Evolutionary conservation across 140 eudicot species (phyloP).

Genomic region (Ambrosia hybrid): DNA sequence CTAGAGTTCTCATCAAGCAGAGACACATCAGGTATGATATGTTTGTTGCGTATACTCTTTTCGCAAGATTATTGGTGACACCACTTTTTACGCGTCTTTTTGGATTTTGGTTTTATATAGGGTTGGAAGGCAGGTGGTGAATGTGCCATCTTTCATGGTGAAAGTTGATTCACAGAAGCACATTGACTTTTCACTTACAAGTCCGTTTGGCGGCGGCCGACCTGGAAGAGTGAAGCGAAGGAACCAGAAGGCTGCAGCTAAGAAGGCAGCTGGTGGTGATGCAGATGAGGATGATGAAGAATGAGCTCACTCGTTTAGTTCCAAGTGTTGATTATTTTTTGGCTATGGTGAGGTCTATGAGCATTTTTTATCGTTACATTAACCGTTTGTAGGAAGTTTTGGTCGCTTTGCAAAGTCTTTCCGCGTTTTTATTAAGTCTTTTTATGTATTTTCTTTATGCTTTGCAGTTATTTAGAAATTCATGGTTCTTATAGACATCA

Average conservation of each 20-base stretch:
- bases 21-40: conserved; percentile 64
- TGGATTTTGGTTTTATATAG: conserved; percentile 26
- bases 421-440: conserved; percentile 2
- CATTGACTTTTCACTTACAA: conserved; percentile 72
- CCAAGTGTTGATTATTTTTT: background rate
- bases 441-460: conserved; percentile 12
- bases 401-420: conserved; percentile 22
- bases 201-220: conserved; percentile 82
- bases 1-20: conserved; percentile 76
- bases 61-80: background rate
- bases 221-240: conserved; percentile 84
- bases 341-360: background rate
- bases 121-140: conserved; percentile 85
- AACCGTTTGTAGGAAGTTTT: conserved; percentile 36
- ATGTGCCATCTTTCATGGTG: conserved; percentile 79
- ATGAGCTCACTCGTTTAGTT: conserved; percentile 26
- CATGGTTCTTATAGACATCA: background rate
- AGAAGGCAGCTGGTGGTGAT: conserved; percentile 81
- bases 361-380: background rate
- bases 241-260: conserved; percentile 77
- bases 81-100: too few species aligned
- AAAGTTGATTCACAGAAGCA: conserved; percentile 74
- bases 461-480: background rate
- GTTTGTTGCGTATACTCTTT: background rate
- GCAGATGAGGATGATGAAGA: conserved; percentile 77